phyloP scores from a whole-genome alignment of 345 rosid genomes.

The Tarenaya hassleriana region DNA sequence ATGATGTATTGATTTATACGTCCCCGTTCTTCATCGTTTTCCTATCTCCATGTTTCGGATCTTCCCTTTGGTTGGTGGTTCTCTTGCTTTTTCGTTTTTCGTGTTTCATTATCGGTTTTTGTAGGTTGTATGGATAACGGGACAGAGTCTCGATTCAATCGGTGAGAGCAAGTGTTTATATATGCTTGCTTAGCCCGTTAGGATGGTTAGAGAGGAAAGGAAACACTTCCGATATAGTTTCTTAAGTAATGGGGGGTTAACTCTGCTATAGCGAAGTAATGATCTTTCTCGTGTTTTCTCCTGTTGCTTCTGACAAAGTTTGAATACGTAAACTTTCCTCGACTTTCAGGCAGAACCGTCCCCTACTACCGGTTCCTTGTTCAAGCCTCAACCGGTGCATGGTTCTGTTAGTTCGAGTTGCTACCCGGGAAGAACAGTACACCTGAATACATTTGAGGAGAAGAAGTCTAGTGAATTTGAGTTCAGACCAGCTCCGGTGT shows the following conservation, averaged over 20 bases:
- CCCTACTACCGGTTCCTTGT: constrained; percentile 69
- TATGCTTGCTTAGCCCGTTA: not conserved
- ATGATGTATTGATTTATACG: constrained; percentile 14
- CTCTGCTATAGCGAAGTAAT: too few species aligned
- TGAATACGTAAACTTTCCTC: constrained; percentile 14
- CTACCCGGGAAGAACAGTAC: constrained; percentile 32
- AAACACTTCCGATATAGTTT: too few species aligned
- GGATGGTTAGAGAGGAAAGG: too few species aligned
- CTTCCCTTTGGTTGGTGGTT: constrained; percentile 36
- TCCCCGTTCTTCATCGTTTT: constrained; percentile 38
- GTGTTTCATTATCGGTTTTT: constrained; percentile 17
- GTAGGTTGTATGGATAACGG: constrained; percentile 11
- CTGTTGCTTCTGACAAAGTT: constrained; percentile 13
- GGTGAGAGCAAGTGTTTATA: constrained; percentile 17
- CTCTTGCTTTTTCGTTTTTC: constrained; percentile 19
- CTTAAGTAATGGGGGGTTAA: too few species aligned
- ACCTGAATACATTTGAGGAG: constrained; percentile 40
- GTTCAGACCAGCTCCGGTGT: constrained; percentile 58
- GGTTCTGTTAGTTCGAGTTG: constrained; percentile 30
- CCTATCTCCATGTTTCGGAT: constrained; percentile 49
- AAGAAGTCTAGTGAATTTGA: constrained; percentile 54
- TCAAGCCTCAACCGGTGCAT: constrained; percentile 40
- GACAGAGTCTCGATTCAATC: constrained; percentile 28
- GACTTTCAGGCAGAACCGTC: constrained; percentile 79
- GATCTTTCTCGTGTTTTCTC: not conserved